Conservation (phyloP, 768 basidiomycete genomes). For the Chalciporus pseudorubinellus region DNA sequence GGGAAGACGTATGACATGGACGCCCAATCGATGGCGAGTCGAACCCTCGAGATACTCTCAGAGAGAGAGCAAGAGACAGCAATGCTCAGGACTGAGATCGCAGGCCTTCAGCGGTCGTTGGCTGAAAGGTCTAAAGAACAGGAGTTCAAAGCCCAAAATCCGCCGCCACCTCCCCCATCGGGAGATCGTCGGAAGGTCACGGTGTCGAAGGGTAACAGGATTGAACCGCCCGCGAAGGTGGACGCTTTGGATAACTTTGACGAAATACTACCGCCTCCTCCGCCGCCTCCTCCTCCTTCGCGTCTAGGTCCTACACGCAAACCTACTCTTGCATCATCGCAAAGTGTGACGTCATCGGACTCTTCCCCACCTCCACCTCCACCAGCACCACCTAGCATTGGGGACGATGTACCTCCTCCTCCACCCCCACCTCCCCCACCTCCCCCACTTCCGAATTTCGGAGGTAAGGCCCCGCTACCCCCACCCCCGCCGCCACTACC, state of each 20-base stretch:
- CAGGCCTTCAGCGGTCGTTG: slow-evolving; percentile 49
- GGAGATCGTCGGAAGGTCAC: slow-evolving; percentile 7
- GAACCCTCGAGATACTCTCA: slow-evolving; percentile 64
- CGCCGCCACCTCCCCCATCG: slow-evolving; percentile 56
- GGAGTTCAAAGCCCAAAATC: slow-evolving; percentile 65
- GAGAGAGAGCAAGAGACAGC: slow-evolving; percentile 67
- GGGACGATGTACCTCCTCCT: not conserved
- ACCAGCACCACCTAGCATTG: slow-evolving; percentile 26
- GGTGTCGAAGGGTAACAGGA: slow-evolving; percentile 7
- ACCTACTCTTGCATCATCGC: slow-evolving; percentile 28
- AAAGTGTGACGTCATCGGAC: slow-evolving; percentile 8
- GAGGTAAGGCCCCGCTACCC: slow-evolving; percentile 19
- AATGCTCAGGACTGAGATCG: slow-evolving; percentile 48
- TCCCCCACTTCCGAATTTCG: slow-evolving; percentile 37
- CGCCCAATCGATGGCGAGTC: slow-evolving; percentile 65
- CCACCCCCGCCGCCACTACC: slow-evolving; percentile 20
- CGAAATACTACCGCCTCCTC: slow-evolving; percentile 12
- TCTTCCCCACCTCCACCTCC: slow-evolving; percentile 32
- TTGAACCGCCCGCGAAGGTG: slow-evolving; percentile 5
- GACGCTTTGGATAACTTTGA: slow-evolving; percentile 12
- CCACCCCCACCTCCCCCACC: slow-evolving; percentile 41
- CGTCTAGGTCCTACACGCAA: slow-evolving; percentile 2
- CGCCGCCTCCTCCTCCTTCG: slow-evolving; percentile 25
- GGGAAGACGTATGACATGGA: slow-evolving; percentile 53
- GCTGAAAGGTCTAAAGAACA: slow-evolving; percentile 57